Evolutionary conservation across 768 basidiomycete genomes (phyloP).

Genomic region (Naematelia aurantialba): DNA sequence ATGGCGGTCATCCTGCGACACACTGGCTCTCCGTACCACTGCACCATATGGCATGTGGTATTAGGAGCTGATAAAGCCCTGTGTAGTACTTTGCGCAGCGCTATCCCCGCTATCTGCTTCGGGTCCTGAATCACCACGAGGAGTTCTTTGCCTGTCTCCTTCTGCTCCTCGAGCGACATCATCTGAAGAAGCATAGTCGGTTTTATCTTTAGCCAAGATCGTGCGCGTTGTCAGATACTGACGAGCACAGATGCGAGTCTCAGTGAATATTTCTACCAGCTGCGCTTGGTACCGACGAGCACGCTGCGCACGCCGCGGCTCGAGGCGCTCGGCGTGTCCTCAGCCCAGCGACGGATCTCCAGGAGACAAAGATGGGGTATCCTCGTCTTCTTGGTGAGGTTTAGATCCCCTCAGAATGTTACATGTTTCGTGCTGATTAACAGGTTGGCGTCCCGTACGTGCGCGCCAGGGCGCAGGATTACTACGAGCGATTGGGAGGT

Average conservation of each 20-base stretch:
- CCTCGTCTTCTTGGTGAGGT: constrained; percentile 70
- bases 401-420: neutral
- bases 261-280: constrained; percentile 90
- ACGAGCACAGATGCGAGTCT: constrained; percentile 75
- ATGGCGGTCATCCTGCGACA: neutral
- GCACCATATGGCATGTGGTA: neutral
- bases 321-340: constrained; percentile 14
- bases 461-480: constrained; percentile 81
- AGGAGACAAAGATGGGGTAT: constrained; percentile 69
- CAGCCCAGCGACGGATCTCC: constrained; percentile 57
- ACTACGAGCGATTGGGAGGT: constrained; percentile 85
- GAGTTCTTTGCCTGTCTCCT: constrained; percentile 89
- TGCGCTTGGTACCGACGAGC: constrained; percentile 47
- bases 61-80: neutral
- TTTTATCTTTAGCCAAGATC: neutral
- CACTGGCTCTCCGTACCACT: neutral
- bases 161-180: constrained; percentile 84
- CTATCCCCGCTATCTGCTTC: constrained; percentile 86
- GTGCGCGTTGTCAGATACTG: neutral
- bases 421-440: neutral
- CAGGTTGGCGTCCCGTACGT: constrained; percentile 87
- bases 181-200: constrained; percentile 79
- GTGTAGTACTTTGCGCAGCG: constrained; percentile 87
- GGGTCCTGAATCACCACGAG: constrained; percentile 89
- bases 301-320: constrained; percentile 27